Percentiles rank a stretch among this genome's conserved stretches.
Conservation (phyloP, 129 eudicot genomes). For the Tagetes patula region DNA sequence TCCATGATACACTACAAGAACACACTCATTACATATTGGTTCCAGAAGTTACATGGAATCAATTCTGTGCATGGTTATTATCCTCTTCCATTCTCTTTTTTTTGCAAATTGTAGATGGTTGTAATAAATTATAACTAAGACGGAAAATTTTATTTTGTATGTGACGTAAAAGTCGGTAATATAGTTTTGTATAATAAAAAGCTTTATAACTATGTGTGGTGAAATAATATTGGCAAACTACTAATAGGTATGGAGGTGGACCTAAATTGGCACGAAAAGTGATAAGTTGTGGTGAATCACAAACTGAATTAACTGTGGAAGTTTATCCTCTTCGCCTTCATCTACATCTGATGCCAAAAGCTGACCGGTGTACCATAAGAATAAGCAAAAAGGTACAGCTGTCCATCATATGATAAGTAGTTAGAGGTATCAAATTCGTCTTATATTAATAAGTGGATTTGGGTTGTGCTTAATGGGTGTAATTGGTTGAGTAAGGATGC, state of each 20-base stretch:
- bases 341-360: conserved; percentile 77
- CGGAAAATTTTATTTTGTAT: background rate
- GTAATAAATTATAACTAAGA: conserved; percentile 11
- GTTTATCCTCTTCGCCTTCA: conserved; percentile 88
- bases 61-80: conserved; percentile 69
- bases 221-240: conserved; percentile 15
- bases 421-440: background rate
- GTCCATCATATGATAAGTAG: background rate
- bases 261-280: conserved; percentile 89
- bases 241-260: conserved; percentile 96
- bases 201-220: conserved; percentile 8
- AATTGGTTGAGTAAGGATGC: background rate
- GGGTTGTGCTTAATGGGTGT: background rate
- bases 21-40: conserved; percentile 91
- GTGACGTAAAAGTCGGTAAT: background rate
- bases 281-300: conserved; percentile 77
- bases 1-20: conserved; percentile 87
- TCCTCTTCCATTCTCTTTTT: conserved; percentile 10
- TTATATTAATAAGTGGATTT: background rate
- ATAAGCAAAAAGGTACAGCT: conserved; percentile 84
- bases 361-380: conserved; percentile 66
- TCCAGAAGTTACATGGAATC: conserved; percentile 89
- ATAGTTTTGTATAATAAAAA: conserved; percentile 5
- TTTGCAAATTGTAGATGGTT: background rate
- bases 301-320: conserved; percentile 88